Evolutionary conservation across 2,329 filamentous ascomycete genomes (phyloP), one percentile per base, ranked within the genome.

Genomic region (Sphaerostilbella broomeana): DNA sequence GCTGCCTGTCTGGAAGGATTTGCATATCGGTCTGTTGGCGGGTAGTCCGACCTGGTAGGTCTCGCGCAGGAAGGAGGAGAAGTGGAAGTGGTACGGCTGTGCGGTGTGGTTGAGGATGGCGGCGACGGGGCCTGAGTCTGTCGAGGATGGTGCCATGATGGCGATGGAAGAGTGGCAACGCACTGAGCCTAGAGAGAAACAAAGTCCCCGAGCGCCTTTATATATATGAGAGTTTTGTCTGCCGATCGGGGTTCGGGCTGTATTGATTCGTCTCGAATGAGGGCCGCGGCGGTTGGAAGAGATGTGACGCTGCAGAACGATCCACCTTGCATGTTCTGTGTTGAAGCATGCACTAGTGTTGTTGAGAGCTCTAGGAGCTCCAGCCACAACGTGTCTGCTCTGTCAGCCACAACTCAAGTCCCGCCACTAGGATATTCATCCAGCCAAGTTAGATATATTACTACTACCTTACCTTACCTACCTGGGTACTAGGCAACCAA

Each of bases 21-120:
- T 86, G 70, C 92, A 97, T 57, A 85, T 71, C 29, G 89, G 86
- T 0, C 84, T 77, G 59, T 85, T 79, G 25, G 83, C 76, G 16
- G 86, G 78, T 36, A 95, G 80, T 48, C 85, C 84, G 64, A 94
- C 89, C 47, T 87, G 81, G 63, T 92, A 88, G 50, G 84, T 88
- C 46, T 79, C 71, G 49, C 82, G 82, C 25, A 95, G 78, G 67
- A 94, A 95, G 32, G 86, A 83, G 21, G 79, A 81, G 72, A 95
- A 95, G 61, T 77, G 77, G 70, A 95, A 95, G 51, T 69, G 77
- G 67, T 86, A 84, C 43, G 60, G 52, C 4, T 70, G 69, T 4
- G 71, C 62, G 42, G 66, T 60, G 62, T 78, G 78, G 43, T 71
- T 63, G 51, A 82, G 73, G 59, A 83, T 76, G 40, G 65, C 61